A percentile compares a stretch with the other conserved stretches of the same genome.
These are phyloP conservation scores for Gentiana macrophylla DNA, from an alignment of 257 asterid species.

Conservation along the genomic window DNA sequence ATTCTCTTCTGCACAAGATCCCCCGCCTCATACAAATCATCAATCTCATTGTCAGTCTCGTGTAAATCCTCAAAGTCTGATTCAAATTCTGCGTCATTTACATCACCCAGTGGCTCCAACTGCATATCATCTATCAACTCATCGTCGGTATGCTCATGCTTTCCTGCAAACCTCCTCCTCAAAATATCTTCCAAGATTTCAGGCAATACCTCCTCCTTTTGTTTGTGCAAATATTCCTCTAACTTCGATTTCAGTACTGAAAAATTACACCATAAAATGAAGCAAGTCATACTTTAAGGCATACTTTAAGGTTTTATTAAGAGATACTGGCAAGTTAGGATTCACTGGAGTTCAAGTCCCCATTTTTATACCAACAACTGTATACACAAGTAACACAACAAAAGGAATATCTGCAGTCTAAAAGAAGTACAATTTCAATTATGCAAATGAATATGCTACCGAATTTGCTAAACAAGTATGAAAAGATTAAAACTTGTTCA, in stretches of 20 bases:
- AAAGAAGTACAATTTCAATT: background rate
- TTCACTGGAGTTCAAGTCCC: background rate
- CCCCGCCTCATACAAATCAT: slow-evolving; percentile 53
- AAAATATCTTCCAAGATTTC: slow-evolving; percentile 39
- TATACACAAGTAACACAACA: background rate
- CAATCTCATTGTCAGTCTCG: slow-evolving; percentile 66
- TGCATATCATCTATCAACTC: slow-evolving; percentile 47
- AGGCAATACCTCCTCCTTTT: slow-evolving; percentile 58
- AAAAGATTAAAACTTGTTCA: background rate
- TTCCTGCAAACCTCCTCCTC: slow-evolving; percentile 36
- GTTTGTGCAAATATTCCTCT: slow-evolving; percentile 44
- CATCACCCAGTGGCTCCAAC: slow-evolving; percentile 42
- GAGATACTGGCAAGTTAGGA: background rate
- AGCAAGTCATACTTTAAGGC: too few species aligned
- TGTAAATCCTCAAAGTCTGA: slow-evolving; percentile 48
- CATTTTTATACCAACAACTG: background rate
- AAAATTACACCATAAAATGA: background rate
- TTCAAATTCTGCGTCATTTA: slow-evolving; percentile 48
- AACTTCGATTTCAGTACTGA: slow-evolving; percentile 56
- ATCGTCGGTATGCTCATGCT: slow-evolving; percentile 68
- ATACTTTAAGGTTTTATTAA: too few species aligned
- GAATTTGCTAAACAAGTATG: too few species aligned
- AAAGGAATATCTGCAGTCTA: background rate
- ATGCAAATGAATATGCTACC: background rate
- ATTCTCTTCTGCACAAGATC: slow-evolving; percentile 34